Conservation (phyloP, 352 stramenopile genomes). For the Globisporangium nodosum region DNA sequence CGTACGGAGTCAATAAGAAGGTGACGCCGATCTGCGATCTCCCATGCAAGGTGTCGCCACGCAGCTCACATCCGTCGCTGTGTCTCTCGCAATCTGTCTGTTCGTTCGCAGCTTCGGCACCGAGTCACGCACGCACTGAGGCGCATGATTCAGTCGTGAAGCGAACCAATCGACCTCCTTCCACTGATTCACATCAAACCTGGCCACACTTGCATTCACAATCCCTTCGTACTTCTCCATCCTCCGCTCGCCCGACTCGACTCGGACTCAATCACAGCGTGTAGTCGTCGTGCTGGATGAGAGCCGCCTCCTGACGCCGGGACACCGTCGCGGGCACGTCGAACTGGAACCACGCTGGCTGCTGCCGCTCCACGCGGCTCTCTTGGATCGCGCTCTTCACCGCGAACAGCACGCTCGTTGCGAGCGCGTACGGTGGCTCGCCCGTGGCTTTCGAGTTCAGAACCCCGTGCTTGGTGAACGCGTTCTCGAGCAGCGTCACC, state of each 20-base stretch:
- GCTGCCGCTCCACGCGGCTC: conserved; percentile 64
- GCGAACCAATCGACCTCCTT: neutral
- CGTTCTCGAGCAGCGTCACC: conserved; percentile 92
- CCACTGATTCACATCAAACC: neutral
- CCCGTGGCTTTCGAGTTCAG: conserved; percentile 95
- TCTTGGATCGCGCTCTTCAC: conserved; percentile 92
- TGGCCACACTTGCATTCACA: neutral
- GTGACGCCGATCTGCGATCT: conserved; percentile 12
- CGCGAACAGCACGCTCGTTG: conserved; percentile 92
- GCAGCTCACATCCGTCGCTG: neutral
- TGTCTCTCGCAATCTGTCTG: neutral
- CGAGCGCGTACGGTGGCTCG: conserved; percentile 95
- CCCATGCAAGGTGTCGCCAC: neutral
- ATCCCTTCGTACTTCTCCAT: neutral
- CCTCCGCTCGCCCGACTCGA: neutral
- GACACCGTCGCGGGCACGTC: conserved; percentile 38
- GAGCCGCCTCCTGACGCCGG: conserved; percentile 27
- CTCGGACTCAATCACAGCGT: conserved; percentile 7
- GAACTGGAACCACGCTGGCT: conserved; percentile 32
- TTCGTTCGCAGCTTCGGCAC: conserved; percentile 7
- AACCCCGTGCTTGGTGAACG: conserved; percentile 92
- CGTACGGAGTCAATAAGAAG: conserved; percentile 61
- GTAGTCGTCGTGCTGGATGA: conserved; percentile 21
- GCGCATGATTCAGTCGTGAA: neutral
- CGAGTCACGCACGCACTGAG: conserved; percentile 6